Evolutionary conservation across 768 basidiomycete species (phyloP), one percentile per base, ranked within the genome.

Genomic region (Boletus huronensis): DNA sequence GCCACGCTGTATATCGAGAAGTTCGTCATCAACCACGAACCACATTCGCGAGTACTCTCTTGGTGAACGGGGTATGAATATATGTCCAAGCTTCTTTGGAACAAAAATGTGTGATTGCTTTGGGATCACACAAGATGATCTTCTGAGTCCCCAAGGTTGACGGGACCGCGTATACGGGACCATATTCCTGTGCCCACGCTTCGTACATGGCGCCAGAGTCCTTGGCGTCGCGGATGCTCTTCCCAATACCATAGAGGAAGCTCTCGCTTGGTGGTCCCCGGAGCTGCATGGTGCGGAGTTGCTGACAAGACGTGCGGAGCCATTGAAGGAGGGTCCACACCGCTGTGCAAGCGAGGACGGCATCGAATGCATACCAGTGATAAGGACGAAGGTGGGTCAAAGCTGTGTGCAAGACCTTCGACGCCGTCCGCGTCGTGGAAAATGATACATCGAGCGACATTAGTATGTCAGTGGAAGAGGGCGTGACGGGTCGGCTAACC

Each of bases 71-170:
- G 0, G 73, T 73, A 39, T 75, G 75, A 0, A 75, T 62, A 55
- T 83, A 83, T 0, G 69, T 72, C 9, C 64, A 50, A 0, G 44
- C 29, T 1, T 56, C 58, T 3, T 51, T 56, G 5, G 44, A 23
- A 9, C 36, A 50, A 5, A 42, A 53, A 23, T 56, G 58, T 1
- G 54, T 46, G 31, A 61, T 56, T 5, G 58, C 51, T 31, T 77
- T 80, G 6, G 76, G 75, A 56, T 81, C 80, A 38, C 70, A 70
- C 19, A 65, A 17, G 13, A 65, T n/a, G 31, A 65, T 32, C 41
- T 9, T 40, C 7, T 31, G 21, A 0, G 10, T 38, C 0, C 61
- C 57, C 7, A 65, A 17, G 6, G 54, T 36, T 14, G 50, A 50
- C 4, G 61, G 61, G 7, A 54, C 44, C 3, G 21, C 39, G 32